Base-by-base conservation (phyloP, 2,329 filamentous ascomycete genomes). In the Colletotrichum sp. region DNA sequence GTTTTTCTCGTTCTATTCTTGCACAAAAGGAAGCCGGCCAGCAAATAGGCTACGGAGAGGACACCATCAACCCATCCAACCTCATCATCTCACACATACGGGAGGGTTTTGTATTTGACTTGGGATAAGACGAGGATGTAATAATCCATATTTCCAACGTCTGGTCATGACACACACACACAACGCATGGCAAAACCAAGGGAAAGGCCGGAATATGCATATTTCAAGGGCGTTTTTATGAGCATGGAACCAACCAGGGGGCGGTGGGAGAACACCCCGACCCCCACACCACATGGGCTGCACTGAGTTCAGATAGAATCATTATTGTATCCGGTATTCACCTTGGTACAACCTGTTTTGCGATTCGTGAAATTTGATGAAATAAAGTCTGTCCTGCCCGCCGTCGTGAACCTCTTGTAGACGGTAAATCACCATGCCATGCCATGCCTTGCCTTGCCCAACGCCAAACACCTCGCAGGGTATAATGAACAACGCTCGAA, bases 171-270 rank as follows among this genome's bases (percentile, higher is more conserved):
- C 48, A 66, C 32, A 64, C 32, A 64, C 30, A 48, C 26, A 52
- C 16, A 24, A 52, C 16, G 28, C 59, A 62, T 62, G 39, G 39
- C 64, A 69, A 72, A 30, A 44, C 64, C 32, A 73, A 63, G 70
- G 63, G 55, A 68, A 68, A 69, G 70, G 71, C 70, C 59, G 70
- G 70, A 69, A 69, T 65, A 68, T 69, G 74, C 74, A 76, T 76
- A 76, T 48, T 65, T 76, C 48, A 69, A 36, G 34, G 73, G 74
- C 74, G 74, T 76, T 76, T 59, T 39, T 69, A 22, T 68, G 36
- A 68, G 70, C 70, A 69, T 69, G 70, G 64, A 65, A 68, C 18
- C 48, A 59, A 60, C 34, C 65, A 34, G 32, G 22, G 64, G 74
- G 70, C 59, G 44, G 57, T 22, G 44, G 44, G 9, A 70, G 24